Percentiles rank a stretch among this genome's conserved stretches.
Conservation (phyloP, 2,329 filamentous ascomycete genomes). For the Pseudocercospora vitis region DNA sequence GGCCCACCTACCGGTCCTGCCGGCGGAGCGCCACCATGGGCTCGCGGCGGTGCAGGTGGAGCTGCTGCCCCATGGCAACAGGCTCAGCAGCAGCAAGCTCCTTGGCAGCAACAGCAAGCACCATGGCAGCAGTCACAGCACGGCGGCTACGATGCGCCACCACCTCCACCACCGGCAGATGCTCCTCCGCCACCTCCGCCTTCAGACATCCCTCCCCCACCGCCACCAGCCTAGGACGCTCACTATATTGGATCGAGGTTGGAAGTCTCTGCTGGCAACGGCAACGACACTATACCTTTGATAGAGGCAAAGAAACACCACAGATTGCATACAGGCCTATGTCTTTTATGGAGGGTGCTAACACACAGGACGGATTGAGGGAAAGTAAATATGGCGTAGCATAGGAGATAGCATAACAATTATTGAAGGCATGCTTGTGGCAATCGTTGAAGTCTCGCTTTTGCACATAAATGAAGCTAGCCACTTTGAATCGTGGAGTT, state of each 20-base stretch:
- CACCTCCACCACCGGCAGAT: conserved; percentile 55
- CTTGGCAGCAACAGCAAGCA: conserved; percentile 21
- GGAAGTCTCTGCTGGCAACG: background rate
- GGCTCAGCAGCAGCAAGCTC: conserved; percentile 24
- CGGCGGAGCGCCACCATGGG: conserved; percentile 27
- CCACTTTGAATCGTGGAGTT: no score
- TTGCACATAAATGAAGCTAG: background rate
- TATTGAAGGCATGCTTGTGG: no score
- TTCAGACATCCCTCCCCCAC: conserved; percentile 63
- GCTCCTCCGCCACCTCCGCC: conserved; percentile 64
- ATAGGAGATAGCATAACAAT: no score
- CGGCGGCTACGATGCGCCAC: conserved; percentile 35
- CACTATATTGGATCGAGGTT: background rate
- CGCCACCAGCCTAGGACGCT: conserved; percentile 49
- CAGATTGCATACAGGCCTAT: background rate
- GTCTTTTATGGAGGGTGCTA: background rate
- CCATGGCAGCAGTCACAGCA: conserved; percentile 18
- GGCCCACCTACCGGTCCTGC: conserved; percentile 27
- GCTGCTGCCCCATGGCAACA: conserved; percentile 36
- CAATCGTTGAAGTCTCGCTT: no score
- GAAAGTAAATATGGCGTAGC: no score
- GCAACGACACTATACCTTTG: background rate
- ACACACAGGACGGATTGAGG: background rate
- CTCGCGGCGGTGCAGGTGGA: conserved; percentile 23
- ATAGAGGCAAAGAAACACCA: background rate